Conservation (phyloP, 2,329 filamentous ascomycete species). For the Sphaerulina vaccinii region DNA sequence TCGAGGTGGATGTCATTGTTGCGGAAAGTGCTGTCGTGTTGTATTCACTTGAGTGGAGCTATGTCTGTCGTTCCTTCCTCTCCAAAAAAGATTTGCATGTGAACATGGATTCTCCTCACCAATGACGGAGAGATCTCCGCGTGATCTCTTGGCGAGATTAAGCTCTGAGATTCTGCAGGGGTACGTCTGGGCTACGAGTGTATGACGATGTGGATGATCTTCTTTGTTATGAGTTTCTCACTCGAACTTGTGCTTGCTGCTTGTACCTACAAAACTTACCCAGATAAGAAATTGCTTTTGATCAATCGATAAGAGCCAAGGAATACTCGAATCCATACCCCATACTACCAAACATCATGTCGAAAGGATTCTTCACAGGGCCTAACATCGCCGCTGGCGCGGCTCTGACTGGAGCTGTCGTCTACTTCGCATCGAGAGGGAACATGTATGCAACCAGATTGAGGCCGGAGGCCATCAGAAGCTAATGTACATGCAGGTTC, state of each 20-base stretch:
- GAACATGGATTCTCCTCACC: not conserved
- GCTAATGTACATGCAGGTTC: slow-evolving; percentile 23
- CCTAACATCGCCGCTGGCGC: slow-evolving; percentile 35
- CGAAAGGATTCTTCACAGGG: slow-evolving; percentile 22
- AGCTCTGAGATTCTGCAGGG: not conserved
- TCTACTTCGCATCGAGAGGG: slow-evolving; percentile 23
- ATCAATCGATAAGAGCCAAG: not conserved
- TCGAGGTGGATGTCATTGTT: not conserved
- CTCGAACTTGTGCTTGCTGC: slow-evolving; percentile 1
- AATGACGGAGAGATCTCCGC: not conserved
- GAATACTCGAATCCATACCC: not conserved
- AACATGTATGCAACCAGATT: not conserved
- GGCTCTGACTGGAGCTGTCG: slow-evolving; percentile 28
- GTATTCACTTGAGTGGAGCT: not conserved
- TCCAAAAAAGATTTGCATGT: slow-evolving; percentile 8
- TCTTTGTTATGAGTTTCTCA: not conserved
- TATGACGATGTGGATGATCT: slow-evolving; percentile 10
- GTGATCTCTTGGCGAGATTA: slow-evolving; percentile 3
- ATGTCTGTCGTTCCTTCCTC: not conserved
- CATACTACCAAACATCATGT: slow-evolving; percentile 22
- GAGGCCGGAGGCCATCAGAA: not conserved
- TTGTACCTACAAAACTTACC: not conserved
- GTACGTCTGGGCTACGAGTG: not conserved
- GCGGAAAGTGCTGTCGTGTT: not conserved
- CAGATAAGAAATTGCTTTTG: not conserved